A percentile compares a stretch with the other conserved stretches of the same genome.
Conservation (phyloP, 768 basidiomycete species). For the Clitopilus passeckerianus region DNA sequence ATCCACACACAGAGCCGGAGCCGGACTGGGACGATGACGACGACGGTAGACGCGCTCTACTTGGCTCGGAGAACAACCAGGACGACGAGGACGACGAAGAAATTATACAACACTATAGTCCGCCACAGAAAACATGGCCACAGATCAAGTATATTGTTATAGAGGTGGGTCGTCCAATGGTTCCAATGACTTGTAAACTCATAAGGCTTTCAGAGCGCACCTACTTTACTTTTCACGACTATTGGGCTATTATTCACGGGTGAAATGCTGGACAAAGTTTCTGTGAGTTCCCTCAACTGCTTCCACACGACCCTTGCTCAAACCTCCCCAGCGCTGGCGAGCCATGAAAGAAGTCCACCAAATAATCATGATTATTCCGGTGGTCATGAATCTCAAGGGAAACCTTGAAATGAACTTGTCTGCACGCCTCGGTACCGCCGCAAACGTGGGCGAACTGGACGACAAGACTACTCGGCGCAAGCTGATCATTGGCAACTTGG, state of each 20-base stretch:
- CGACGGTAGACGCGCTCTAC: slow-evolving; percentile 39
- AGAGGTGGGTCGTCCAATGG: slow-evolving; percentile 45
- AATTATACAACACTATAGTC: background rate
- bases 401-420: slow-evolving; percentile 99
- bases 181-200: background rate
- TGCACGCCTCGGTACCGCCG: slow-evolving; percentile 89
- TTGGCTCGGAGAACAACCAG: slow-evolving; percentile 22
- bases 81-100: background rate
- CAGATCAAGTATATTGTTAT: slow-evolving; percentile 60
- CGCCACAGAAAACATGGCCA: slow-evolving; percentile 34
- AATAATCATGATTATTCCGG: slow-evolving; percentile 94
- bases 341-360: slow-evolving; percentile 91
- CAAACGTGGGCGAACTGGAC: slow-evolving; percentile 92
- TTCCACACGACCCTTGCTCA: background rate
- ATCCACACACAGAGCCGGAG: slow-evolving; percentile 1
- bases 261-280: slow-evolving; percentile 81
- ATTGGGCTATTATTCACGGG: slow-evolving; percentile 87
- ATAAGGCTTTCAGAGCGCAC: slow-evolving; percentile 57
- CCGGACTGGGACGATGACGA: slow-evolving; percentile 31
- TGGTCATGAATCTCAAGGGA: slow-evolving; percentile 93
- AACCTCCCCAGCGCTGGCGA: slow-evolving; percentile 61
- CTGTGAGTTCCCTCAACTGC: slow-evolving; percentile 42
- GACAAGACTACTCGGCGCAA: slow-evolving; percentile 51
- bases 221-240: slow-evolving; percentile 81
- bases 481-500: slow-evolving; percentile 78